Conservation (phyloP, 2,329 filamentous ascomycete genomes). For the Fonsecaea monophora region DNA sequence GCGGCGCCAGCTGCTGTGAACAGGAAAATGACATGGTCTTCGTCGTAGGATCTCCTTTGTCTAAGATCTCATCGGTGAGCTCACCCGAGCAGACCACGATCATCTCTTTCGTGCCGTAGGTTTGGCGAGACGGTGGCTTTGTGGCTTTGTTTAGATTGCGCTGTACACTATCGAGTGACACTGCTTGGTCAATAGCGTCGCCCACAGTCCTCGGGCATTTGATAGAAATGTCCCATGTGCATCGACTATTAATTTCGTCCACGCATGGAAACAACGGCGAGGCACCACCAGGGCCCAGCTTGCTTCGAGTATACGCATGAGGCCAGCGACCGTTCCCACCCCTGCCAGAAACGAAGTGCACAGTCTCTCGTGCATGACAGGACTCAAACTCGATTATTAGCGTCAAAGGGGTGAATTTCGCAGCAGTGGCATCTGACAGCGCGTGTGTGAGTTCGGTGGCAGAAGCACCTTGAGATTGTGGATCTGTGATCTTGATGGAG, state of each 20-base stretch:
- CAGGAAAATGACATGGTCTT: slow-evolving; percentile 88
- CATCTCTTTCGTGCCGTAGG: slow-evolving; percentile 65
- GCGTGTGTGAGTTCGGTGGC: slow-evolving; percentile 47
- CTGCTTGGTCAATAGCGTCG: slow-evolving; percentile 62
- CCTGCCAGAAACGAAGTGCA: slow-evolving; percentile 89
- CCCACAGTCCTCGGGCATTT: slow-evolving; percentile 85
- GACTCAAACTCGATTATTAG: slow-evolving; percentile 79
- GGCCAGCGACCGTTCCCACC: slow-evolving; percentile 82
- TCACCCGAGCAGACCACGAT: slow-evolving; percentile 90
- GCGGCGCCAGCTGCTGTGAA: slow-evolving; percentile 75
- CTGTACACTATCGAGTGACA: slow-evolving; percentile 24
- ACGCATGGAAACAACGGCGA: slow-evolving; percentile 92
- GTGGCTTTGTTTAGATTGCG: slow-evolving; percentile 14
- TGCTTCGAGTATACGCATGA: slow-evolving; percentile 88
- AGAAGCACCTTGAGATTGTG: slow-evolving; percentile 42
- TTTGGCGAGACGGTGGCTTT: slow-evolving; percentile 28
- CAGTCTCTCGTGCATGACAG: slow-evolving; percentile 77
- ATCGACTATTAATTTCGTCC: slow-evolving; percentile 81
- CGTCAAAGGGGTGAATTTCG: slow-evolving; percentile 65
- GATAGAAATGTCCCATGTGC: slow-evolving; percentile 86
- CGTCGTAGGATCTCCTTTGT: slow-evolving; percentile 77
- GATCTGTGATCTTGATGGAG: slow-evolving; percentile 50
- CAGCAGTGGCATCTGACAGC: slow-evolving; percentile 48
- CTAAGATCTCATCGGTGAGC: slow-evolving; percentile 79
- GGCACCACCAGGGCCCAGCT: slow-evolving; percentile 76